Percentiles rank a stretch among this genome's conserved stretches.
These are phyloP conservation scores for Trichoderma gamsii DNA, from an alignment of 495 filamentous ascomycete genomes.

Conservation along the genomic window DNA sequence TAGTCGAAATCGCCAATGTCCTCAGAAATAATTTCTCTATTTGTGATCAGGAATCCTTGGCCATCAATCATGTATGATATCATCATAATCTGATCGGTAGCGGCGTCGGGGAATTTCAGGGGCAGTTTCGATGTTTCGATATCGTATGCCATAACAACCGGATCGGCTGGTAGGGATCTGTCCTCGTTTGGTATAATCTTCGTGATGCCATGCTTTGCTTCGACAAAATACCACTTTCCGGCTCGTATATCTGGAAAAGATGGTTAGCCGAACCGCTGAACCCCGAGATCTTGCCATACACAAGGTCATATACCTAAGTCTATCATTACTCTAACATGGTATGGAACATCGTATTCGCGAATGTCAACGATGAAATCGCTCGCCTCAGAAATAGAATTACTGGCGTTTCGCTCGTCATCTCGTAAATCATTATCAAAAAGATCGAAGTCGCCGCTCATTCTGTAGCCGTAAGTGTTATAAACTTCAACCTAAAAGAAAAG, in stretches of 20 bases:
- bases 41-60: slow-evolving; percentile 96
- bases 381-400: slow-evolving; percentile 70
- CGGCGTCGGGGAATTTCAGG: slow-evolving; percentile 94
- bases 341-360: slow-evolving; percentile 97
- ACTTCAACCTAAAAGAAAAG: neutral
- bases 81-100: slow-evolving; percentile 99
- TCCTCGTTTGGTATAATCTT: slow-evolving; percentile 81
- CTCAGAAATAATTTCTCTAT: slow-evolving; percentile 95
- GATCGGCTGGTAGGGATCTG: slow-evolving; percentile 80
- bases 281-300: neutral
- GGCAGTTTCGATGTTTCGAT: slow-evolving; percentile 97
- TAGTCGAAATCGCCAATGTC: slow-evolving; percentile 98
- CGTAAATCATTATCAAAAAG: slow-evolving; percentile 80
- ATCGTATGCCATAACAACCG: slow-evolving; percentile 94
- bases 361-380: slow-evolving; percentile 99
- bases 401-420: slow-evolving; percentile 77
- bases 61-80: slow-evolving; percentile 99
- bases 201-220: slow-evolving; percentile 84
- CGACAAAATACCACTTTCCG: slow-evolving; percentile 94
- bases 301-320: slow-evolving; percentile 59
- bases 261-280: slow-evolving; percentile 23
- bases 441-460: slow-evolving; percentile 83
- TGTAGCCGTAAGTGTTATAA: slow-evolving; percentile 33
- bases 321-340: slow-evolving; percentile 97
- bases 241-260: slow-evolving; percentile 70